A percentile compares a stretch with the other conserved stretches of the same genome.
phyloP scores from a whole-genome alignment of 495 filamentous ascomycete genomes.

The Filosporella fistucella region DNA sequence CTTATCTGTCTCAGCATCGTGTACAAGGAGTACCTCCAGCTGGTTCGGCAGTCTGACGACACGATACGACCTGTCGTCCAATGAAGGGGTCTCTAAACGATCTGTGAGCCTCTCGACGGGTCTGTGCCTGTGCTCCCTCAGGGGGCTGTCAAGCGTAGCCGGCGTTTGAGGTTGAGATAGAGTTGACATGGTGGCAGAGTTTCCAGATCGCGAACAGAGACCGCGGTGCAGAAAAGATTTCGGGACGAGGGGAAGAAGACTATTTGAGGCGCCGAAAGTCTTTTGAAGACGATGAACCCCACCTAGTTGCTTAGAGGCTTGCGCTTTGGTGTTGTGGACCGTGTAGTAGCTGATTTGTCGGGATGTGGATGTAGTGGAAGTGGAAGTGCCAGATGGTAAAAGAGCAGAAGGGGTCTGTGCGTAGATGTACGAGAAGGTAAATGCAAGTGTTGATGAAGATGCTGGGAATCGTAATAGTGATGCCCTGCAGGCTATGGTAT shows the following conservation, averaged over 20 bases:
- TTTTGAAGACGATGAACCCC: neutral
- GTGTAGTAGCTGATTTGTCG: too few relatives aligned
- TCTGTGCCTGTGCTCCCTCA: constrained; percentile 22
- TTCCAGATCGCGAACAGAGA: constrained; percentile 9
- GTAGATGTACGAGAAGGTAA: constrained; percentile 18
- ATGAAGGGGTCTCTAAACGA: constrained; percentile 74
- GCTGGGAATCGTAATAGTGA: neutral
- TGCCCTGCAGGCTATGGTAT: neutral
- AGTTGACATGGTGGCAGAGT: constrained; percentile 23
- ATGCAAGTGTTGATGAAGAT: constrained; percentile 31
- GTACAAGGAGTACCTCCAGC: constrained; percentile 91
- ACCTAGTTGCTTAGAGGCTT: neutral
- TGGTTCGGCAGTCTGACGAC: constrained; percentile 82
- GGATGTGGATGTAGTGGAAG: constrained; percentile 5
- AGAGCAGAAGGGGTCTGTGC: constrained; percentile 12
- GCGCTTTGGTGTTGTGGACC: constrained; percentile 31
- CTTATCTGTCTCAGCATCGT: constrained; percentile 95
- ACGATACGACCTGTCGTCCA: constrained; percentile 85
- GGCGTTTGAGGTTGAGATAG: constrained; percentile 23
- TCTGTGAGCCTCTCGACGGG: constrained; percentile 55
- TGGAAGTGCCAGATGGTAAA: too few relatives aligned
- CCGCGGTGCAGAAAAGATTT: constrained; percentile 3
- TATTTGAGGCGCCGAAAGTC: constrained; percentile 8
- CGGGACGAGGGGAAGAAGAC: constrained; percentile 1
- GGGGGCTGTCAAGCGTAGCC: constrained; percentile 17